Percentiles rank a stretch among this genome's conserved stretches.
Evolutionary conservation across 2,329 filamentous ascomycete genomes (phyloP).

Genomic region (Penicillium sp.): DNA sequence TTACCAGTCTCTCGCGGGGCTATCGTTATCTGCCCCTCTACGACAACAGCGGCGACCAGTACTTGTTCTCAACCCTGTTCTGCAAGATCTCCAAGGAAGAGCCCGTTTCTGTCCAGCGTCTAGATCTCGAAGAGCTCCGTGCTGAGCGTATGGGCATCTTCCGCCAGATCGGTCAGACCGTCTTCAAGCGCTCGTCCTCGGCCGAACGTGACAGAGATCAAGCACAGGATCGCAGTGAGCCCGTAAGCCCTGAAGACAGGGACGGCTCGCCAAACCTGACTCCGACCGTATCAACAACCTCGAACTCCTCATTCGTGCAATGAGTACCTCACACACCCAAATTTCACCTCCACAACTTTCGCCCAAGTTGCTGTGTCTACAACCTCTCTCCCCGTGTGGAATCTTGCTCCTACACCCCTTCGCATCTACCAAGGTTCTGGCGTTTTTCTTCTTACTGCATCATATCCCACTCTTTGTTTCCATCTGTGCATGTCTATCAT

Average conservation of each 20-base stretch:
- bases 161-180: conserved; percentile 45
- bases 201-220: conserved; percentile 40
- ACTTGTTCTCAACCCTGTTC: conserved; percentile 91
- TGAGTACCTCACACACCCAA: conserved; percentile 7
- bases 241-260: conserved; percentile 33
- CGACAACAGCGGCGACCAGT: conserved; percentile 86
- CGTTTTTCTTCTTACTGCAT: conserved; percentile 13
- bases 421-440: conserved; percentile 10
- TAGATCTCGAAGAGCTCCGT: conserved; percentile 42
- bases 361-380: not conserved
- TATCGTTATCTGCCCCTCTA: conserved; percentile 90
- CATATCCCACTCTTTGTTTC: conserved; percentile 19
- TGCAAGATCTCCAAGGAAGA: conserved; percentile 75
- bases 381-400: not conserved
- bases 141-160: conserved; percentile 45
- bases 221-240: conserved; percentile 31
- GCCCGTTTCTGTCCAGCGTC: conserved; percentile 45
- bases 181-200: conserved; percentile 47
- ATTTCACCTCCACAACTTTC: conserved; percentile 2
- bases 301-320: conserved; percentile 35
- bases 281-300: conserved; percentile 39
- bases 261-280: conserved; percentile 38
- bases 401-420: not conserved
- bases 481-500: conserved; percentile 13
- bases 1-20: conserved; percentile 84